Evolutionary conservation across 169 alveolate species (phyloP).

Genomic region (Plasmodium berghei): DNA sequence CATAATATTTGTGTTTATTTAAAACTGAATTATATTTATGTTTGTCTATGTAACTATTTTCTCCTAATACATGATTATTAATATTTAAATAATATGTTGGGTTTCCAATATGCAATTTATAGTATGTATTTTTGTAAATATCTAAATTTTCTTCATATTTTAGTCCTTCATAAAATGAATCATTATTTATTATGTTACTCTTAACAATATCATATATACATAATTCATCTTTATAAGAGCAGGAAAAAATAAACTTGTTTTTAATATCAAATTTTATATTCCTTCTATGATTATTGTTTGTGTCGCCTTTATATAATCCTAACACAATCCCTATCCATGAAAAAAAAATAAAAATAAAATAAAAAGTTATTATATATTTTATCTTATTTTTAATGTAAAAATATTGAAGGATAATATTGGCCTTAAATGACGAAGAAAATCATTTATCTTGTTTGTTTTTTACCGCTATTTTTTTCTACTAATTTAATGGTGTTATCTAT

Average conservation of each 20-base stretch:
- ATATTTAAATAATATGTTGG: slow-evolving; percentile 73
- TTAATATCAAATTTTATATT: slow-evolving; percentile 57
- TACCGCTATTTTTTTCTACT: slow-evolving; percentile 75
- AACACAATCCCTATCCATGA: slow-evolving; percentile 40
- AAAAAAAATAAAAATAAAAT: not conserved
- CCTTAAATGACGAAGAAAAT: not conserved
- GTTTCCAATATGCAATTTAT: slow-evolving; percentile 45
- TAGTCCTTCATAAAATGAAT: slow-evolving; percentile 11
- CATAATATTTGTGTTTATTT: slow-evolving; percentile 47
- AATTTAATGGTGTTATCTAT: slow-evolving; percentile 52
- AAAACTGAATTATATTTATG: slow-evolving; percentile 41
- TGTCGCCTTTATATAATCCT: slow-evolving; percentile 72
- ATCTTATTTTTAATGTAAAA: not conserved
- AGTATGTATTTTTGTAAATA: slow-evolving; percentile 59
- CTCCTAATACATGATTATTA: slow-evolving; percentile 36
- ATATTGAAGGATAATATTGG: too few relatives aligned
- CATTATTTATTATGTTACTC: slow-evolving; percentile 59
- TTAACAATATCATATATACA: slow-evolving; percentile 53
- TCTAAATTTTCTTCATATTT: slow-evolving; percentile 51
- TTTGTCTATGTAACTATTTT: slow-evolving; percentile 41
- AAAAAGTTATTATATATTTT: not conserved
- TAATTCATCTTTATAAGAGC: slow-evolving; percentile 60
- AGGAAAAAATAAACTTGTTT: slow-evolving; percentile 55
- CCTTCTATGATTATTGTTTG: slow-evolving; percentile 53
- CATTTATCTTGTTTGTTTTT: slow-evolving; percentile 2